Conservation (phyloP, 768 basidiomycete genomes). For the Boletus subcaerulescens region DNA sequence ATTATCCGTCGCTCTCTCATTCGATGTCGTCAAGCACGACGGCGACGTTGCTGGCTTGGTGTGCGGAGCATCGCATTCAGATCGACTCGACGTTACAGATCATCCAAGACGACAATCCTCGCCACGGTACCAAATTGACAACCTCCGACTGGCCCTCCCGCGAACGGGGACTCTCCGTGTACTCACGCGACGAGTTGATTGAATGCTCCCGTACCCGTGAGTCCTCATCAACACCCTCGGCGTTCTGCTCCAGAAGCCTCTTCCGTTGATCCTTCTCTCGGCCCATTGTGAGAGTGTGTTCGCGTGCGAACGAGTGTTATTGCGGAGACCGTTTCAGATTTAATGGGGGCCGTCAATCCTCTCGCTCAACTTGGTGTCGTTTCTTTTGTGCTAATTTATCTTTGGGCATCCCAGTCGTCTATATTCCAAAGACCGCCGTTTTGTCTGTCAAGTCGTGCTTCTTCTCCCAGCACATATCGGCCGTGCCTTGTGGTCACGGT, state of each 20-base stretch:
- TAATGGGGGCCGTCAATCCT: not conserved
- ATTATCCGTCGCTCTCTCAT: not conserved
- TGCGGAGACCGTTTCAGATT: not conserved
- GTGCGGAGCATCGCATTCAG: slow-evolving; percentile 40
- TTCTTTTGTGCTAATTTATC: slow-evolving; percentile 7
- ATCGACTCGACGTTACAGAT: slow-evolving; percentile 48
- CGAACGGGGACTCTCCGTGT: slow-evolving; percentile 21
- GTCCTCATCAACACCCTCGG: slow-evolving; percentile 17
- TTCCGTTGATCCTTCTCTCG: not conserved
- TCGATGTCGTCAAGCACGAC: slow-evolving; percentile 21
- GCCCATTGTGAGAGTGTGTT: not conserved
- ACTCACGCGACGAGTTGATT: slow-evolving; percentile 23
- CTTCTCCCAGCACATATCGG: slow-evolving; percentile 41
- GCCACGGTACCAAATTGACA: not conserved
- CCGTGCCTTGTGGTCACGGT: slow-evolving; percentile 50
- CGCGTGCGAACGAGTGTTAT: not conserved
- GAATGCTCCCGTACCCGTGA: slow-evolving; percentile 25
- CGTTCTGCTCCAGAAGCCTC: slow-evolving; percentile 1
- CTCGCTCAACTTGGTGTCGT: not conserved
- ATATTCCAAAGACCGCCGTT: slow-evolving; percentile 60
- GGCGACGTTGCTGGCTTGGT: slow-evolving; percentile 45
- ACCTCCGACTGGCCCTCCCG: slow-evolving; percentile 7
- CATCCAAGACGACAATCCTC: not conserved
- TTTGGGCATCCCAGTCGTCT: slow-evolving; percentile 46
- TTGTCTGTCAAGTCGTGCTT: slow-evolving; percentile 60